phyloP scores from a whole-genome alignment of 2,329 filamentous ascomycete genomes.

The Aureobasidium lini region DNA sequence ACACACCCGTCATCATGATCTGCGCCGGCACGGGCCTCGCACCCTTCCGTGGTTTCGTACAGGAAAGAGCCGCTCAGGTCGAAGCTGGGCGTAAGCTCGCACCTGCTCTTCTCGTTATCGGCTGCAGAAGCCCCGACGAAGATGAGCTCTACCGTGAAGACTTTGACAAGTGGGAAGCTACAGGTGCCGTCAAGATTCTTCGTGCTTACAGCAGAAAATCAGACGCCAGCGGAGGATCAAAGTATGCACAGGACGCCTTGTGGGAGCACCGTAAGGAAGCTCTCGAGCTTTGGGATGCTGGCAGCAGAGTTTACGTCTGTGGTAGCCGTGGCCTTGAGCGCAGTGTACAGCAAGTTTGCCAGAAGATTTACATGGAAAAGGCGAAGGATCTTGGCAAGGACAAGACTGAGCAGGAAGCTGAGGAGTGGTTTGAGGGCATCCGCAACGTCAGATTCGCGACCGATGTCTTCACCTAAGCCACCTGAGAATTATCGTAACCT shows the following conservation, averaged over 20 bases:
- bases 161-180: slow-evolving; percentile 50
- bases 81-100: slow-evolving; percentile 43
- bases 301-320: slow-evolving; percentile 57
- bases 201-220: slow-evolving; percentile 50
- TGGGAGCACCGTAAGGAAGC: slow-evolving; percentile 41
- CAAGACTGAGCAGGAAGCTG: slow-evolving; percentile 23
- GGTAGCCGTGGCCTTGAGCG: slow-evolving; percentile 46
- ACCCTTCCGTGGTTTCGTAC: slow-evolving; percentile 95
- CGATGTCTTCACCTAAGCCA: slow-evolving; percentile 26
- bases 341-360: slow-evolving; percentile 34
- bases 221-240: slow-evolving; percentile 39
- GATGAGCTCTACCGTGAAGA: slow-evolving; percentile 57
- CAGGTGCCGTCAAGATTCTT: slow-evolving; percentile 54
- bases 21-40: slow-evolving; percentile 98
- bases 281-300: slow-evolving; percentile 38
- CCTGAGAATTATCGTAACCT: neutral
- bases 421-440: slow-evolving; percentile 22
- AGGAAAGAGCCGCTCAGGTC: slow-evolving; percentile 61
- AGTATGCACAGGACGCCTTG: slow-evolving; percentile 48
- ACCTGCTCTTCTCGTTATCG: slow-evolving; percentile 55
- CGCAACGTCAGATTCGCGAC: slow-evolving; percentile 19
- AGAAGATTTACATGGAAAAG: slow-evolving; percentile 37
- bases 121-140: slow-evolving; percentile 47
- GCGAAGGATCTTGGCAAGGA: slow-evolving; percentile 27
- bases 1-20: slow-evolving; percentile 69